These are phyloP conservation scores for Heracleum sosnowskyi DNA, from an alignment of 129 eudicot genomes.

Conservation along the genomic window DNA sequence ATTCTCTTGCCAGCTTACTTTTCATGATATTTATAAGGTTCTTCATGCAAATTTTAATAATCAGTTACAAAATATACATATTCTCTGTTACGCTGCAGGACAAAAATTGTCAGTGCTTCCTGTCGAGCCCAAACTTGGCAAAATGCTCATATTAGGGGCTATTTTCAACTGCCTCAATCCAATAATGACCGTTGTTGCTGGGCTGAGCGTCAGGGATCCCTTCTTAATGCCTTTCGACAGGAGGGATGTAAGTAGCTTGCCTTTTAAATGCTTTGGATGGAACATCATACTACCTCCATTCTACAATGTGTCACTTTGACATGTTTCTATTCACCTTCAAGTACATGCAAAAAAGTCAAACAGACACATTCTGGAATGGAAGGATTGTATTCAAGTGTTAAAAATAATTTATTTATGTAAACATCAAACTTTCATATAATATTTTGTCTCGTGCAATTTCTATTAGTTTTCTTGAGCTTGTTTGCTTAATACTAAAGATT, in stretches of 20 bases:
- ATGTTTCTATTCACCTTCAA: background rate
- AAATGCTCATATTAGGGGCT: constrained; percentile 85
- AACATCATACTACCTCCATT: background rate
- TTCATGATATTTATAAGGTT: background rate
- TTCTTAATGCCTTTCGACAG: constrained; percentile 86
- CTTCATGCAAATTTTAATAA: background rate
- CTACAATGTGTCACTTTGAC: background rate
- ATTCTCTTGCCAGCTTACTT: constrained; percentile 1
- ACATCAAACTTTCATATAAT: background rate
- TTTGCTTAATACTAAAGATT: background rate
- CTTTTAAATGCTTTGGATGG: background rate
- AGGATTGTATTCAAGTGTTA: background rate
- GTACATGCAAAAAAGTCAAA: background rate
- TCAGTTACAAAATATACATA: background rate
- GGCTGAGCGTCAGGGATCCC: constrained; percentile 83
- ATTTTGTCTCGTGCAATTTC: background rate
- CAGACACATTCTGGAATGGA: background rate
- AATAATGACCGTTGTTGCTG: constrained; percentile 95
- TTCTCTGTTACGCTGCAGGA: constrained; percentile 35
- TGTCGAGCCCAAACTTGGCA: constrained; percentile 95
- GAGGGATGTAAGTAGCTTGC: constrained; percentile 62
- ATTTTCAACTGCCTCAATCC: constrained; percentile 90
- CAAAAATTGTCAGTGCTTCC: constrained; percentile 83
- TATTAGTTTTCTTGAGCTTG: background rate
- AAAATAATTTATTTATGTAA: background rate